phyloP scores from a whole-genome alignment of 371 early-diverging fungal genomes.

The Apophysomyces sp. region DNA sequence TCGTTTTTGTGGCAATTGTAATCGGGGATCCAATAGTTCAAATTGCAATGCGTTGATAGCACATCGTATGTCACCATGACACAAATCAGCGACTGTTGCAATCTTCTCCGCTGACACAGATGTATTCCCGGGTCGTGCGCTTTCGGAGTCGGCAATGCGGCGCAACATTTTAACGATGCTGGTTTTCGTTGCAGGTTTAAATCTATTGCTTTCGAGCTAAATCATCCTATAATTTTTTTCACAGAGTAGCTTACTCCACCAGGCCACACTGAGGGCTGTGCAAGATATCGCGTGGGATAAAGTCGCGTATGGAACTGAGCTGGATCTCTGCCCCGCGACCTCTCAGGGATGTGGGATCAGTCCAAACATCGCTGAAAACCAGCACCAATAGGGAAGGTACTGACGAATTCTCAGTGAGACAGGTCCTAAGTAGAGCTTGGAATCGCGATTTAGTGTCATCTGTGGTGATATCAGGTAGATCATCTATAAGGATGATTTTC shows the following conservation, averaged over 20 bases:
- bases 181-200: slow-evolving; percentile 21
- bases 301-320: slow-evolving; percentile 5
- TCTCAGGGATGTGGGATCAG: background rate
- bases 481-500: slow-evolving; percentile 42
- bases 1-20: background rate
- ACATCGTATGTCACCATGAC: slow-evolving; percentile 40
- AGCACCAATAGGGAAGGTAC: slow-evolving; percentile 25
- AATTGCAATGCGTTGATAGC: slow-evolving; percentile 45
- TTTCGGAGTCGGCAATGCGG: slow-evolving; percentile 12
- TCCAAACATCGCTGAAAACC: slow-evolving; percentile 20
- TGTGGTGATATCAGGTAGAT: slow-evolving; percentile 37
- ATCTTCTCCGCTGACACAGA: slow-evolving; percentile 5
- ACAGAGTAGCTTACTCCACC: slow-evolving; percentile 13
- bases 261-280: background rate
- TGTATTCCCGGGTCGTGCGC: background rate
- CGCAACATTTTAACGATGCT: slow-evolving; percentile 13
- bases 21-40: slow-evolving; percentile 5
- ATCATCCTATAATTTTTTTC: background rate
- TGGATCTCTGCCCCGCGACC: background rate
- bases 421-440: slow-evolving; percentile 13
- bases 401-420: background rate
- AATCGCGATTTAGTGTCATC: slow-evolving; percentile 15
- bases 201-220: slow-evolving; percentile 13
- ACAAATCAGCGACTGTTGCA: slow-evolving; percentile 12
- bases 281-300: slow-evolving; percentile 11